phyloP scores from a whole-genome alignment of 768 basidiomycete genomes.

The Phylloporus sp. region DNA sequence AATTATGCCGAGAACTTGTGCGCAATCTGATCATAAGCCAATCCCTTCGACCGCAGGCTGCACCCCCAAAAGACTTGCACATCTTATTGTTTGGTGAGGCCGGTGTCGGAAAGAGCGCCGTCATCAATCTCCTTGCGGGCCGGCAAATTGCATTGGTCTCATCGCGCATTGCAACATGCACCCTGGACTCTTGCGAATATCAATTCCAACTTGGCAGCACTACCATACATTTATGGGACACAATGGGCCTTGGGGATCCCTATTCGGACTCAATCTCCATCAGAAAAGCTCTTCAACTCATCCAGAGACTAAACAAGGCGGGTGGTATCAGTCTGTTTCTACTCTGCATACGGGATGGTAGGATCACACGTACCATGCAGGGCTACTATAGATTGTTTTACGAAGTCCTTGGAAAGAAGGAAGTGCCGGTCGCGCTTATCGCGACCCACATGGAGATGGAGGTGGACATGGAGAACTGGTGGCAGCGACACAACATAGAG shows the following conservation, averaged over 20 bases:
- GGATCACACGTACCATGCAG: slow-evolving; percentile 26
- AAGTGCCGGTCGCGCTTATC: slow-evolving; percentile 37
- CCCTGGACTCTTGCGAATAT: slow-evolving; percentile 30
- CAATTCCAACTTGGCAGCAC: slow-evolving; percentile 19
- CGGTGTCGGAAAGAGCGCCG: slow-evolving; percentile 20
- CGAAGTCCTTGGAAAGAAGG: slow-evolving; percentile 25
- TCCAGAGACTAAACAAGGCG: slow-evolving; percentile 25
- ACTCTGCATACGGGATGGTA: slow-evolving; percentile 37
- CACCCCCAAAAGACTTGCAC: slow-evolving; percentile 21
- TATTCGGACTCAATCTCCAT: too few relatives aligned
- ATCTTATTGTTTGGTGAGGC: slow-evolving; percentile 40
- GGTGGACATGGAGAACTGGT: slow-evolving; percentile 32
- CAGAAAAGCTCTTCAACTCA: slow-evolving; percentile 30
- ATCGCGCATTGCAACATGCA: slow-evolving; percentile 29
- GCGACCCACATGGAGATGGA: slow-evolving; percentile 38
- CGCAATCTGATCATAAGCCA: slow-evolving; percentile 13
- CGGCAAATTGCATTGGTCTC: slow-evolving; percentile 21
- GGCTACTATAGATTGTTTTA: slow-evolving; percentile 24
- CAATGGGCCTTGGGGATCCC: slow-evolving; percentile 33
- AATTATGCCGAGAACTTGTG: slow-evolving; percentile 12
- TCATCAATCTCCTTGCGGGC: slow-evolving; percentile 28
- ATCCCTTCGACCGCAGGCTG: slow-evolving; percentile 14
- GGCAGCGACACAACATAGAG: slow-evolving; percentile 20
- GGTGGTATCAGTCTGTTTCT: slow-evolving; percentile 40
- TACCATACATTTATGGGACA: slow-evolving; percentile 30